Evolutionary conservation across 148 eudicot genomes (phyloP).

Genomic region (Rheum nobile): DNA sequence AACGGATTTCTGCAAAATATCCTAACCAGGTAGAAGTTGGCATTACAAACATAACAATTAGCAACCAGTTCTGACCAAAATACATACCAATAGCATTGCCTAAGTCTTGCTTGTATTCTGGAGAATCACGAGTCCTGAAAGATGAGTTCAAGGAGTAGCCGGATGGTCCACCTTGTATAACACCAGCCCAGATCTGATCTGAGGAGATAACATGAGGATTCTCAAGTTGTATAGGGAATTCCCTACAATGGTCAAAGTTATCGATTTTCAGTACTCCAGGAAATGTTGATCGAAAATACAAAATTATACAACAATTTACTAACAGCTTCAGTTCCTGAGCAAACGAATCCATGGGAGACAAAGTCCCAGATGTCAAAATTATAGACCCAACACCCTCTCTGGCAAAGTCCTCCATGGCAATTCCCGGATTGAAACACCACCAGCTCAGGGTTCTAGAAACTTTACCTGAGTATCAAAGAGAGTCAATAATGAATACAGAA

Average conservation of each 20-base stretch:
- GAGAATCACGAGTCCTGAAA: constrained; percentile 62
- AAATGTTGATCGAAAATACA: background rate
- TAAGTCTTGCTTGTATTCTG: constrained; percentile 73
- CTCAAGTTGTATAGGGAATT: constrained; percentile 84
- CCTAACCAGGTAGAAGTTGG: background rate
- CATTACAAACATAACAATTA: background rate
- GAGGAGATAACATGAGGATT: constrained; percentile 95
- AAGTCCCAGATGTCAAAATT: constrained; percentile 95
- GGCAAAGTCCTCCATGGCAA: constrained; percentile 86
- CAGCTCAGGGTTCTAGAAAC: constrained; percentile 80
- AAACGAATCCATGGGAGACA: constrained; percentile 97
- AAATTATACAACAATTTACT: constrained; percentile 22
- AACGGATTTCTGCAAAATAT: background rate
- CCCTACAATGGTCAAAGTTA: constrained; percentile 29
- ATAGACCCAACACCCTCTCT: constrained; percentile 76
- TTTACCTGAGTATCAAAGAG: constrained; percentile 37
- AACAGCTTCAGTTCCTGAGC: constrained; percentile 90
- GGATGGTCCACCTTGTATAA: constrained; percentile 83
- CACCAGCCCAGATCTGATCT: constrained; percentile 93
- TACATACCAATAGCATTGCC: constrained; percentile 95
- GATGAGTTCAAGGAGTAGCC: constrained; percentile 82
- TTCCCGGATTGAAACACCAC: constrained; percentile 99
- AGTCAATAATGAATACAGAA: background rate
- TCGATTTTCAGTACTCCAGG: background rate
- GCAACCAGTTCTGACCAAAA: background rate